These are phyloP conservation scores for Solanum medicagineum DNA, from an alignment of 257 asterid genomes.

Conservation along the genomic window DNA sequence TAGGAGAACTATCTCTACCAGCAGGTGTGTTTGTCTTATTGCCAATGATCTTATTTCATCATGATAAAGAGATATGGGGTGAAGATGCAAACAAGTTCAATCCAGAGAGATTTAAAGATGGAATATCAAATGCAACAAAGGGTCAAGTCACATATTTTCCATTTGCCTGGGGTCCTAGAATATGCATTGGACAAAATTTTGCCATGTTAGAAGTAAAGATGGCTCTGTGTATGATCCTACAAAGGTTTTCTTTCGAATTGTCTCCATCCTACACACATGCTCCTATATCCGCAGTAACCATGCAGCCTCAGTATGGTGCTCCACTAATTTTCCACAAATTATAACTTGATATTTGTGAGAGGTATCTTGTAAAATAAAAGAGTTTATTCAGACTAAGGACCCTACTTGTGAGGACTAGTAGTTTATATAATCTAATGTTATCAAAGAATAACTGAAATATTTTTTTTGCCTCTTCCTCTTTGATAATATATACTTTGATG, in stretches of 20 bases:
- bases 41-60: slow-evolving; percentile 15
- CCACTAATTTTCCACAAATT: slow-evolving; percentile 12
- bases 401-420: no score
- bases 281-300: not conserved
- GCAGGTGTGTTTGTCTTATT: slow-evolving; percentile 1
- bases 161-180: slow-evolving; percentile 27
- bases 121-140: slow-evolving; percentile 6
- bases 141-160: slow-evolving; percentile 15
- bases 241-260: slow-evolving; percentile 14
- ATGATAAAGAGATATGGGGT: slow-evolving; percentile 20
- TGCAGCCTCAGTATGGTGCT: slow-evolving; percentile 26
- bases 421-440: no score
- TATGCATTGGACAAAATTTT: slow-evolving; percentile 25
- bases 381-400: not conserved
- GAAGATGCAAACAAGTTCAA: slow-evolving; percentile 19
- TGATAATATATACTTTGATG: no score
- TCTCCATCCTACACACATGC: slow-evolving; percentile 25
- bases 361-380: not conserved
- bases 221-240: slow-evolving; percentile 21
- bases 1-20: slow-evolving; percentile 16
- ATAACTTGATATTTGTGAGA: not conserved
- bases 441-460: no score
- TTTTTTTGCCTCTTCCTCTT: no score
- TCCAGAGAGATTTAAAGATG: slow-evolving; percentile 21
- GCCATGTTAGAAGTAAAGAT: slow-evolving; percentile 20